Percentiles rank a stretch among this genome's conserved stretches.
Evolutionary conservation across 306 rosid genomes (phyloP).

Genomic region (Corylus heterophylla): DNA sequence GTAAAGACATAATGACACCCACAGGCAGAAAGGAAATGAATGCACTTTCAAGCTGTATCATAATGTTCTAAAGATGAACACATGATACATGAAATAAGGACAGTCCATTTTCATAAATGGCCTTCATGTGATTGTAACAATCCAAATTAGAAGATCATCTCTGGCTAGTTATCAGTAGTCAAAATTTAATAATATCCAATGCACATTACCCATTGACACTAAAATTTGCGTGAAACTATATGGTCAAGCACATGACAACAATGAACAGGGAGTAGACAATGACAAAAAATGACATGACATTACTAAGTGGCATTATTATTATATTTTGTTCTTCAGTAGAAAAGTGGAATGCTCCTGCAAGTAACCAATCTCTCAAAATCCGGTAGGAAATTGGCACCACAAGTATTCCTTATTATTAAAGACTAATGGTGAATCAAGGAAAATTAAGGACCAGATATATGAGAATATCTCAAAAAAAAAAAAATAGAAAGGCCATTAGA

Average conservation of each 20-base stretch:
- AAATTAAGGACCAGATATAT: not conserved
- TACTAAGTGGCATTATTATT: not conserved
- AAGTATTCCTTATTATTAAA: not conserved
- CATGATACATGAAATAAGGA: not conserved
- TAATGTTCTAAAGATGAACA: slow-evolving; percentile 2
- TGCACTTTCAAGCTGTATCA: slow-evolving; percentile 5
- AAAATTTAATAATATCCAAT: not conserved
- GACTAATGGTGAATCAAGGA: not conserved
- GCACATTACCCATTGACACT: not conserved
- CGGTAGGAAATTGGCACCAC: not conserved
- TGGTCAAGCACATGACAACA: not conserved
- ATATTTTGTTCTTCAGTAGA: not conserved
- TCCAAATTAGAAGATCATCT: not conserved
- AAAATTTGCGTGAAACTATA: not conserved
- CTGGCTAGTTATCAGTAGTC: not conserved
- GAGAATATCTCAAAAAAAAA: not conserved
- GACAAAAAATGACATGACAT: not conserved
- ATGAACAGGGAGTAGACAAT: not conserved
- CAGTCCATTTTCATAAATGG: not conserved
- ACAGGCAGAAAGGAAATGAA: not conserved
- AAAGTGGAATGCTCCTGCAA: not conserved
- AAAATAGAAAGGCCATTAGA: not conserved
- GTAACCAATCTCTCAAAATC: not conserved
- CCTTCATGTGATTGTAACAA: not conserved
- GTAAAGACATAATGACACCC: not conserved